Base-by-base conservation (phyloP, 2,329 filamentous ascomycete species). In the Alternaria ventricosa region DNA sequence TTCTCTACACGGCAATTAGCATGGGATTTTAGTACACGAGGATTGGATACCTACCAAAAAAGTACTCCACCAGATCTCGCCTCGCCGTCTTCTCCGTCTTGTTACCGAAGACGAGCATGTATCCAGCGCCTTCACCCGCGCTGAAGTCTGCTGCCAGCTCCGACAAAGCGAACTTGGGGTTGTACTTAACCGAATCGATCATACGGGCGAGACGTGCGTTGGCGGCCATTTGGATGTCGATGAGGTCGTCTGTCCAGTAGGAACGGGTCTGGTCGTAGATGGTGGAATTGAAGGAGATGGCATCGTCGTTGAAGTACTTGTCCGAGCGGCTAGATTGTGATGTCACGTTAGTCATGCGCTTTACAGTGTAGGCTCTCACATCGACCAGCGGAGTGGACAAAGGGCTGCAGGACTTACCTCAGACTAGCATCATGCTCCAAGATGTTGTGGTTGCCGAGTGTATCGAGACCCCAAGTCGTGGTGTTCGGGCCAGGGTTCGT, bases 351-450 rank as follows among this genome's bases (percentile, higher is more conserved):
- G 49, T 47, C 4, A 4, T 49, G 6, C n/a, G 13, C n/a, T 28
- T 27, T 4, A 0, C 5, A 8, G 11, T n/a, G 3, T 20, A 6
- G 41, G 41, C 5, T 1, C n/a, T 20, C 10, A 2, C 0, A 20
- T 12, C 41, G 41, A 20, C 41, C 18, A 7, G 3, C 10, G 10
- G 18, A 11, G 5, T 13, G 4, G 3, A 13, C 0, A 3, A 36
- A 36, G 15, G 8, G 15, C 33, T n/a, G 7, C 13, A 4, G 13
- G 5, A 20, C 50, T 22, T 49, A 60, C 57, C 43, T 57, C 20
- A 62, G 20, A 67, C 83, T 84, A 8, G 79, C 82, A 57, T 85
- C 84, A 54, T 85, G 84, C 61, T 85, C 83, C 13, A 85, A 67
- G 11, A 85, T 68, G 59, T 83, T 81, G 71, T 85, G 83, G 1